Base-by-base conservation (phyloP, 2,329 filamentous ascomycete species). In the Nemania sp. region DNA sequence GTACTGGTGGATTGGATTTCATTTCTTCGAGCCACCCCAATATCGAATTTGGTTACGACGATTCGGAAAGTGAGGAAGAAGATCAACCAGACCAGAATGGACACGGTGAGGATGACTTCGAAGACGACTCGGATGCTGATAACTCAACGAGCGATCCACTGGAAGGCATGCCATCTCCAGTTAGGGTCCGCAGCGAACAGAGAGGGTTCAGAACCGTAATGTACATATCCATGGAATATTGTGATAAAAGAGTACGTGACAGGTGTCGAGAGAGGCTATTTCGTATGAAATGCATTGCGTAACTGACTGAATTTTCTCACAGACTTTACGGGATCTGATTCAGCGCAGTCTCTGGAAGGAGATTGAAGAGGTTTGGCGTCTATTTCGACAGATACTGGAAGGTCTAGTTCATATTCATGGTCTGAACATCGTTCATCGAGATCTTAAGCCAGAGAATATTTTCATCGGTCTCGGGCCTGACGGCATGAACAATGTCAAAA, bases 151-250 rank as follows among this genome's bases (percentile, higher is more conserved):
- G 50, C 56, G 63, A 49, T 61, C 60, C 33, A 51, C 51, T 14
- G 56, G 52, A 8, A 56, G 60, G 23, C 56, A 64, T 37, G 64
- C 40, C 60, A 45, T 68, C 41, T 31, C 64, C 52, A 36, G 61
- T 62, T 9, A 66, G 62, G 57, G 62, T 52, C 12, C 63, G 66
- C 54, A 67, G 64, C 39, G 73, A 73, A 36, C 77, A 80, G 50
- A 77, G 80, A 37, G 74, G 82, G 3, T 80, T 82, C 56, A 83
- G 82, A 47, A 92, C 88, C 0, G 86, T 92, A 6, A 79, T 99
- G 36, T 99, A 97, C 69, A 97, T 99, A 51, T 94, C 96, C 56
- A 99, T 99, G 94, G 94, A 99, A 69, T 96, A 97, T 63, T 99
- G 94, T 67, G 93, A 97, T 69, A 94, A 93, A 68, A 84, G 89